Evolutionary conservation across 2,329 filamentous ascomycete genomes (phyloP).

Genomic region (Atkinsonella hypoxylon): DNA sequence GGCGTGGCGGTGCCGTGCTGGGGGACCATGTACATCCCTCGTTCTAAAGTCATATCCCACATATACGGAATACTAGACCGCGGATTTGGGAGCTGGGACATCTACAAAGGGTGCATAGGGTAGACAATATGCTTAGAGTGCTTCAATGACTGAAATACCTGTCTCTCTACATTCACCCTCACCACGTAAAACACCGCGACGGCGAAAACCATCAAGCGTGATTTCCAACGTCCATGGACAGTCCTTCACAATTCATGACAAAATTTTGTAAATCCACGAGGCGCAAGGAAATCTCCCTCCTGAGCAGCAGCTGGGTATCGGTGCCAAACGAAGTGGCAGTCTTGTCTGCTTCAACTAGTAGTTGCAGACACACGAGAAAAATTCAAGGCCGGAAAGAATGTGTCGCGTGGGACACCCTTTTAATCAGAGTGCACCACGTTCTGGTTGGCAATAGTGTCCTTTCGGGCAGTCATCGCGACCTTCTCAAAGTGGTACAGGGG

Average conservation of each 20-base stretch:
- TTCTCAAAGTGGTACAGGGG: slow-evolving; percentile 27
- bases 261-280: neutral
- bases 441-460: neutral
- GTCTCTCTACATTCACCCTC: neutral
- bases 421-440: slow-evolving; percentile 3
- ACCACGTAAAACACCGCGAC: neutral
- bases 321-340: neutral
- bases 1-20: too few species aligned
- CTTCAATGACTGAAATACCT: too few species aligned
- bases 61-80: too few species aligned
- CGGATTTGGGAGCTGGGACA: too few species aligned
- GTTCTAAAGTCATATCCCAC: too few species aligned
- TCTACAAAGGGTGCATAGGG: too few species aligned
- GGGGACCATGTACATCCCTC: too few species aligned
- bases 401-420: neutral
- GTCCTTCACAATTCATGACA: neutral
- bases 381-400: neutral
- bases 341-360: neutral
- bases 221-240: neutral
- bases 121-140: too few species aligned
- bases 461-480: slow-evolving; percentile 8
- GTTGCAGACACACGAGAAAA: neutral
- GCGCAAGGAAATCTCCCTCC: neutral
- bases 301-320: neutral
- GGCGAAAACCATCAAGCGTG: neutral